Evolutionary conservation across 2,329 filamentous ascomycete genomes (phyloP), one percentile per base, ranked within the genome.

Genomic region (Ceratocystis destructans): DNA sequence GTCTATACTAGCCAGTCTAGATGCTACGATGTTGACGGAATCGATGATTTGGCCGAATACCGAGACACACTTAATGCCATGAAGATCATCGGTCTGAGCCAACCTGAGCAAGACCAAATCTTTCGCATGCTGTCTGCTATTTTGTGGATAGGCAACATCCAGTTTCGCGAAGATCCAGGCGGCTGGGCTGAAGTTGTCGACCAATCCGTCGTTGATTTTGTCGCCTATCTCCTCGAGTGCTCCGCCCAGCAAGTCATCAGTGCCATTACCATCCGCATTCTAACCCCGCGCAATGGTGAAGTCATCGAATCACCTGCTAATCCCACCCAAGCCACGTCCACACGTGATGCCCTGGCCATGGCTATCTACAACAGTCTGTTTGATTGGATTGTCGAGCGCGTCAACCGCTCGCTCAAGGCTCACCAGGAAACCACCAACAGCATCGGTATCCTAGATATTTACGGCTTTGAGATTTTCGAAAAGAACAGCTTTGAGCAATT

Each of bases 401-500:
- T 97, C 71, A 97, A 97, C 76, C 83, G 87, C 70, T 96, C 93
- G 3, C 78, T 97, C 68, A 87, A 89, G 74, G 89, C 93, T 22
- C 84, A 86, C 69, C 88, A 89, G 62, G 78, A 84, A 0, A 83
- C 92, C 2, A 79, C 84, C 53, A 94, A 96, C 75, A 89, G 89
- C 2, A 94, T 99, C 71, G 94, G 94, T 73, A 97, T 99, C 73
- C 82, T 99, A 70, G 94, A 99, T 81, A 99, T 99, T 71, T 99
- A 99, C 75, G 94, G 94, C 1, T 99, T 99, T 73, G 94, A 99
- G 74, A 99, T 99, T 71, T 99, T 99, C 71, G 94, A 99, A 75
- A 94, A 93, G 78, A 99, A 99, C 79, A 96, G 90, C 70, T 99
- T 99, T 72, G 94, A 99, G 75, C 94, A 99, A 77, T 84, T 99